Conservation (phyloP, 148 eudicot genomes). For the Chenopodium suecicum region DNA sequence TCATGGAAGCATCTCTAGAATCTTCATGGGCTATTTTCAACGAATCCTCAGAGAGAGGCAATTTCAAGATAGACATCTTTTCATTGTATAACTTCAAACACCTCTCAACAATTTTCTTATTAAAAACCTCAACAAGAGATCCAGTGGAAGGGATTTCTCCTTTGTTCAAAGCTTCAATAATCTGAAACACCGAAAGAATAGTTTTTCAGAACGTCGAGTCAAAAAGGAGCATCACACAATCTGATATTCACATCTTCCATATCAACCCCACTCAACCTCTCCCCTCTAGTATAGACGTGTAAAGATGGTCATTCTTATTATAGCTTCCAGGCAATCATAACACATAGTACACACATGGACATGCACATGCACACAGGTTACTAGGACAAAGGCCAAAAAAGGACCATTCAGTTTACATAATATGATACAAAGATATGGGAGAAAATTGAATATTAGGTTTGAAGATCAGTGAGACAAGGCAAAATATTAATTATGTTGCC, state of each 20-base stretch:
- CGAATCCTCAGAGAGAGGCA: constrained; percentile 61
- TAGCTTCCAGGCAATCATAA: neutral
- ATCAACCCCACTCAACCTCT: neutral
- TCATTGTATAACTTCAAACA: constrained; percentile 74
- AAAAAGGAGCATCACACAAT: neutral
- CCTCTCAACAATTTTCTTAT: constrained; percentile 82
- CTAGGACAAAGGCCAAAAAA: neutral
- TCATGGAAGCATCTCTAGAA: constrained; percentile 55
- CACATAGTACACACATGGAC: too few species aligned
- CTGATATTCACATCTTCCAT: neutral
- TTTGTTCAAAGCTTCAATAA: constrained; percentile 95
- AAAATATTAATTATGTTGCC: neutral
- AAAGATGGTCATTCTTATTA: neutral
- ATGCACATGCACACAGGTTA: neutral
- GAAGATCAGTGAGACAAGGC: neutral
- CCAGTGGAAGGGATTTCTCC: constrained; percentile 99
- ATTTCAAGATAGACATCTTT: constrained; percentile 52
- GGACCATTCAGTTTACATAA: neutral
- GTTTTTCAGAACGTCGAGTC: neutral
- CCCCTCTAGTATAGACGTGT: neutral
- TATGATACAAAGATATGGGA: neutral
- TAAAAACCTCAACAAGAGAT: constrained; percentile 95
- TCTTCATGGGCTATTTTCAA: constrained; percentile 59
- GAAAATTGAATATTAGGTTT: neutral
- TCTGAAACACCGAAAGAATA: constrained; percentile 45